A percentile compares a stretch with the other conserved stretches of the same genome.
Evolutionary conservation across 768 basidiomycete genomes (phyloP).

Genomic region (Tylopilus sp.): DNA sequence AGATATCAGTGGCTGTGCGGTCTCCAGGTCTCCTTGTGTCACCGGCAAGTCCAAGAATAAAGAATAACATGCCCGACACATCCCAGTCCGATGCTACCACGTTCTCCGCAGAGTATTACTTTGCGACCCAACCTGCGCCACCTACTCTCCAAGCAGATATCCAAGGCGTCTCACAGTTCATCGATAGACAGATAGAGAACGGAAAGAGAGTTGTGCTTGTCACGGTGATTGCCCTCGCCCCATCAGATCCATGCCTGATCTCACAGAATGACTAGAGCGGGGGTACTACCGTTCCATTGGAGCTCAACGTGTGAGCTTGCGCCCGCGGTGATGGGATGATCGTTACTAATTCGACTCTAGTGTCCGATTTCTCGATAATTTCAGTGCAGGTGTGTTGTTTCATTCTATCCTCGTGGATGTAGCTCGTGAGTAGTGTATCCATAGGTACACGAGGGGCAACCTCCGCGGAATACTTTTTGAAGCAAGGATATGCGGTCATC

Average conservation of each 20-base stretch:
- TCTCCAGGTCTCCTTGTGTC: background rate
- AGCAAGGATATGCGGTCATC: constrained; percentile 93
- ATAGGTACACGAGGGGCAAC: constrained; percentile 93
- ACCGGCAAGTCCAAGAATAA: background rate
- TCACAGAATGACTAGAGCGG: constrained; percentile 65
- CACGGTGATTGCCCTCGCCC: constrained; percentile 57
- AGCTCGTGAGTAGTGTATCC: background rate
- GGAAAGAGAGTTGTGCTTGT: constrained; percentile 86
- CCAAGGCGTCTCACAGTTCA: constrained; percentile 60
- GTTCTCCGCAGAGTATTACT: constrained; percentile 90
- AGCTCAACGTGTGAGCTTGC: constrained; percentile 92
- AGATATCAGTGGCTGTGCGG: constrained; percentile 10
- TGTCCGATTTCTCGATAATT: constrained; percentile 97
- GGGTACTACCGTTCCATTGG: constrained; percentile 95
- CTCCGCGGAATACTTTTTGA: constrained; percentile 96
- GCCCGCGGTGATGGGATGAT: constrained; percentile 3
- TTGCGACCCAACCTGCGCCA: constrained; percentile 82
- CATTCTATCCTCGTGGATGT: background rate
- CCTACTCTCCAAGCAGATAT: constrained; percentile 66
- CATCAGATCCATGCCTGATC: constrained; percentile 9
- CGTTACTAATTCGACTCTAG: constrained; percentile 41
- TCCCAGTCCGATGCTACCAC: constrained; percentile 14
- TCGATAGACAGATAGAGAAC: constrained; percentile 58
- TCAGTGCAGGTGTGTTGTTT: constrained; percentile 77
- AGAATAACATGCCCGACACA: constrained; percentile 9